Evolutionary conservation across 192 early-diverging fungal species (phyloP).

Genomic region (Backusella mclennaniae): DNA sequence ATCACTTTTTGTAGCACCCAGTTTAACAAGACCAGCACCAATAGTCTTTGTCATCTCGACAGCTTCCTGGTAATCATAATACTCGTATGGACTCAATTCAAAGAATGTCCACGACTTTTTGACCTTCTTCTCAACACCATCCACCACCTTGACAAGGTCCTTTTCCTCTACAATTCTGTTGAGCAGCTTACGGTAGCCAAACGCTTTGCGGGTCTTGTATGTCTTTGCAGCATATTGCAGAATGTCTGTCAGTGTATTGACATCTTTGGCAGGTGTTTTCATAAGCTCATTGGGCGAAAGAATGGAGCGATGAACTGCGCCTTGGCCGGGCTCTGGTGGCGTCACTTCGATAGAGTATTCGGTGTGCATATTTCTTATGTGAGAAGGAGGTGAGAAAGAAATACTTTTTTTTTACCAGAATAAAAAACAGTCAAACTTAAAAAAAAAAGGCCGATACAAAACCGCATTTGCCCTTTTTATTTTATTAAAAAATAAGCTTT

Average conservation of each 20-base stretch:
- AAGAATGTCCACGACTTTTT: conserved; percentile 83
- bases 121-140: conserved; percentile 56
- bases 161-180: conserved; percentile 72
- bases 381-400: not conserved
- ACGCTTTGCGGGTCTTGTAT: conserved; percentile 53
- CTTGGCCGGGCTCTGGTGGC: conserved; percentile 25
- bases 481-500: too few species aligned
- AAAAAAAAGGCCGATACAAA: too few species aligned
- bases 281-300: conserved; percentile 47
- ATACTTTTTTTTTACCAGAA: too few species aligned
- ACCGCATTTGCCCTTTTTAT: too few species aligned
- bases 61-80: conserved; percentile 74
- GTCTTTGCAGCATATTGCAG: conserved; percentile 54
- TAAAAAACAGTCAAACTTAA: too few species aligned
- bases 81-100: conserved; percentile 73
- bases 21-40: conserved; percentile 68
- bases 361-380: conserved; percentile 10
- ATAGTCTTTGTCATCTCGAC: conserved; percentile 47
- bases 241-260: conserved; percentile 72
- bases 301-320: conserved; percentile 46
- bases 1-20: conserved; percentile 48
- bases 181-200: conserved; percentile 70
- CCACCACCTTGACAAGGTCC: conserved; percentile 56
- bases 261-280: conserved; percentile 40
- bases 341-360: conserved; percentile 24